Evolutionary conservation across 192 early-diverging fungal species (phyloP), one percentile per base, ranked within the genome.

Genomic region (Dissophora ornata): DNA sequence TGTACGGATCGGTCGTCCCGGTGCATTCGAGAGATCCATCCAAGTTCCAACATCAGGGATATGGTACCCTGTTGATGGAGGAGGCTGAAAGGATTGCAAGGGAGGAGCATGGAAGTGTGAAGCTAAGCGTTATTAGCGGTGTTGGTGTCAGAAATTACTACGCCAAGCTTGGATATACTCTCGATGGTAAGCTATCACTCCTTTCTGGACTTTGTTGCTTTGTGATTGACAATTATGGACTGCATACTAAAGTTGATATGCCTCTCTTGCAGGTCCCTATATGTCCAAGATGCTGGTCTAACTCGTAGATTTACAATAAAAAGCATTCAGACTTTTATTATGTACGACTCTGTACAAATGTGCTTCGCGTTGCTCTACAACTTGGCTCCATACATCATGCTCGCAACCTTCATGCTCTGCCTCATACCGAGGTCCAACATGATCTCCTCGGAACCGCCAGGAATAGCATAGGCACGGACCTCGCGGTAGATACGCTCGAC

Each of bases 21-120:
- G 90, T 99, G 70, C 97, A 98, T 64, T 93, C 89, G 57, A 87
- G 98, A 28, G 96, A 99, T 51, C 98, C 98, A 21, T 97, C 91
- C 7, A 97, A 96, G 82, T 99, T 99, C 88, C 98, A 99, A 84
- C 98, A 99, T 81, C 98, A 96, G 81, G 98, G 98, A 0, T 99
- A 96, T 73, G 98, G 98, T 33, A 97, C 97, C 2, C 78, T 99
- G 80, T 71, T 99, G 56, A 99, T 99, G 98, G 98, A 99, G 64
- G 98, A 99, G 81, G 98, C 98, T 1, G 98, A 98, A 84, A 79
- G 98, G 24, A 99, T 99, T 82, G 96, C 98, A 13, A 83, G 93
- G 44, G 96, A 98, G 53, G 98, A 99, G 80, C 98, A 99, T 71
- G 94, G 93, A 26, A 94, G 92, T 73, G 87, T 90, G 41, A 99